Percentiles rank a stretch among this genome's conserved stretches.
These are phyloP conservation scores for Penicillium rolfsii DNA, from an alignment of 2,329 filamentous ascomycete species.

Conservation along the genomic window DNA sequence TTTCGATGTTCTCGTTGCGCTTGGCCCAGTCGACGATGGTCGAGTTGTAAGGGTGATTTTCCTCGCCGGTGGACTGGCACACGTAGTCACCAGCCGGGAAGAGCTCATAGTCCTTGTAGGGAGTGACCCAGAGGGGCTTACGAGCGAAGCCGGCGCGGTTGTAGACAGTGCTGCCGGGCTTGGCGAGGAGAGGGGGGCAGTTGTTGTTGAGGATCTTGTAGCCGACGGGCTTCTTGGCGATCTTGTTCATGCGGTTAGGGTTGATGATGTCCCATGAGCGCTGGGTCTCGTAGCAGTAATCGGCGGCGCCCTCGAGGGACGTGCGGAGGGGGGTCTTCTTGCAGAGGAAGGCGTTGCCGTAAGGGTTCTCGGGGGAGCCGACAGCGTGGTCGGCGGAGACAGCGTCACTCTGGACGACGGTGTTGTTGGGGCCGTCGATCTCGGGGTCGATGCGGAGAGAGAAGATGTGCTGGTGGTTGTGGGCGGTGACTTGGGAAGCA, in stretches of 20 bases:
- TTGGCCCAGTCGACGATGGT: constrained; percentile 44
- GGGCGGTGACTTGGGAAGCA: constrained; percentile 83
- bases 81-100: constrained; percentile 64
- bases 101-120: constrained; percentile 61
- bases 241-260: constrained; percentile 29
- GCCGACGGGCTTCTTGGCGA: constrained; percentile 31
- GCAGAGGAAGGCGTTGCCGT: constrained; percentile 65
- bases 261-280: constrained; percentile 36
- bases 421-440: constrained; percentile 80
- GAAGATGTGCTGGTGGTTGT: constrained; percentile 95
- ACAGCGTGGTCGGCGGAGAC: constrained; percentile 57
- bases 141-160: constrained; percentile 63
- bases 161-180: constrained; percentile 58
- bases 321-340: constrained; percentile 47
- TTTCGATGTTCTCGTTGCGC: constrained; percentile 57
- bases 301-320: constrained; percentile 52
- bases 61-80: constrained; percentile 57
- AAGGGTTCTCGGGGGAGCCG: constrained; percentile 69
- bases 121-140: constrained; percentile 62
- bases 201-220: constrained; percentile 36
- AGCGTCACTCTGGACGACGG: constrained; percentile 60
- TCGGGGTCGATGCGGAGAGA: constrained; percentile 84
- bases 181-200: constrained; percentile 47
- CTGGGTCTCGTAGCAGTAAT: constrained; percentile 57
- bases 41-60: constrained; percentile 48